phyloP scores from a whole-genome alignment of 805 yeast genomes.

The Starmerella riodocensis region DNA sequence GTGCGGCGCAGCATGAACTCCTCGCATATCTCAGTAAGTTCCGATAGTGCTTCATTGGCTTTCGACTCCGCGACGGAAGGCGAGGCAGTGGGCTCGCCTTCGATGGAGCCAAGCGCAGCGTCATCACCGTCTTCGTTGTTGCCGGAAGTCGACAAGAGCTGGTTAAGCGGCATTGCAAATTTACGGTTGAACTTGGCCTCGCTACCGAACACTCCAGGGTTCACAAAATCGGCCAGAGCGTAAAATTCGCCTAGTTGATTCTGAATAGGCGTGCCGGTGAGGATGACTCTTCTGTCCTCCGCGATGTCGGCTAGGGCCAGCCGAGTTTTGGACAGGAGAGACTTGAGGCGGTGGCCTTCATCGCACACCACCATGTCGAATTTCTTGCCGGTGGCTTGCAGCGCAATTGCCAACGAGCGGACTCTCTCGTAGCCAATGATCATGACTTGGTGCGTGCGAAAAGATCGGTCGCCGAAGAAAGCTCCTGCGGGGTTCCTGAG shows the following conservation, averaged over 20 bases:
- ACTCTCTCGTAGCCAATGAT: slow-evolving; percentile 82
- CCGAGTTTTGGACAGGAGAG: slow-evolving; percentile 55
- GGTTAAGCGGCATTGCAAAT: slow-evolving; percentile 52
- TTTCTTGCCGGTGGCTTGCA: slow-evolving; percentile 9
- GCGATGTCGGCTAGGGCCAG: slow-evolving; percentile 46
- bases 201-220: slow-evolving; percentile 68
- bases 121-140: not conserved
- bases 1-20: slow-evolving; percentile 55
- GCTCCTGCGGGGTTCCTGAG: slow-evolving; percentile 10
- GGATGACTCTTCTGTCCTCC: slow-evolving; percentile 44
- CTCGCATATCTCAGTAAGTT: slow-evolving; percentile 50
- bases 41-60: slow-evolving; percentile 54
- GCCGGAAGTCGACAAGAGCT: not conserved
- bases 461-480: slow-evolving; percentile 43
- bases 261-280: slow-evolving; percentile 90
- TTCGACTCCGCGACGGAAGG: slow-evolving; percentile 30
- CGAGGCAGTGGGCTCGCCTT: not conserved
- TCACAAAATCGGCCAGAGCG: slow-evolving; percentile 66
- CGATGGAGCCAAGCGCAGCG: too few relatives aligned
- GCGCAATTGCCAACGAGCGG: slow-evolving; percentile 29
- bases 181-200: slow-evolving; percentile 35
- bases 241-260: slow-evolving; percentile 78
- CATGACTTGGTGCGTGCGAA: slow-evolving; percentile 63
- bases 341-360: slow-evolving; percentile 88
- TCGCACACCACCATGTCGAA: slow-evolving; percentile 77